phyloP scores from a whole-genome alignment of 768 basidiomycete genomes.

The Termitomyces sp. region DNA sequence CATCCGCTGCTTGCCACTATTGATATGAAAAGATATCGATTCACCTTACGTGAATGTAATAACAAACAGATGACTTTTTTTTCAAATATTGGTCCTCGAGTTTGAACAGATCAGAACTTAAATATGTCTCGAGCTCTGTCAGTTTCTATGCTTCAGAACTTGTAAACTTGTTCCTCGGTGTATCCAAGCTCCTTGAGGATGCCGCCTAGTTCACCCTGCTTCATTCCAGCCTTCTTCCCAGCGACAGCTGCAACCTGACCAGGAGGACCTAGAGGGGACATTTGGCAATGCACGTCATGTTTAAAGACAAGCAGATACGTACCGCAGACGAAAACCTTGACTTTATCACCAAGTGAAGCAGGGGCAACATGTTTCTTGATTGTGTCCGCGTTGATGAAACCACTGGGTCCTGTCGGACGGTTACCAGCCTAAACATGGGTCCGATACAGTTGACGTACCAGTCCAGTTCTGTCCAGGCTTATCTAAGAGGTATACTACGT shows the following conservation, averaged over 20 bases:
- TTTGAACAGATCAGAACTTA: neutral
- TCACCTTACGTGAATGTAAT: no score
- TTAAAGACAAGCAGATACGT: conserved; percentile 18
- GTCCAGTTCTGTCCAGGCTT: conserved; percentile 53
- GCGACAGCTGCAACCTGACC: conserved; percentile 83
- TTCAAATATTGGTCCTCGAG: neutral
- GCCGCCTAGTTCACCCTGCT: conserved; percentile 80
- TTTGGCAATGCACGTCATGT: neutral
- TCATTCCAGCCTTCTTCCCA: conserved; percentile 83
- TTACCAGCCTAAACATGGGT: neutral
- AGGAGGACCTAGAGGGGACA: conserved; percentile 56
- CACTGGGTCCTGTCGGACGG: conserved; percentile 45
- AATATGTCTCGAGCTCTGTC: neutral
- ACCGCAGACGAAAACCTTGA: conserved; percentile 91
- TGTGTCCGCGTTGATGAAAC: conserved; percentile 69
- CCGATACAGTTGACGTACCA: conserved; percentile 29
- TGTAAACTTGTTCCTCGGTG: conserved; percentile 64
- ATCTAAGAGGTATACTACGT: conserved; percentile 85
- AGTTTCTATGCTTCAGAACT: conserved; percentile 23
- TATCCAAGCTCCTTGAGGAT: conserved; percentile 88
- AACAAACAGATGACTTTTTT: neutral
- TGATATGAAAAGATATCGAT: no score
- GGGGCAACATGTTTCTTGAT: conserved; percentile 70
- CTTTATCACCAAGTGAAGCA: conserved; percentile 61
- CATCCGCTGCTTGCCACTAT: no score